These are phyloP conservation scores for Domatiomyces catenatus DNA, from an alignment of 2,329 filamentous ascomycete genomes.

Conservation along the genomic window DNA sequence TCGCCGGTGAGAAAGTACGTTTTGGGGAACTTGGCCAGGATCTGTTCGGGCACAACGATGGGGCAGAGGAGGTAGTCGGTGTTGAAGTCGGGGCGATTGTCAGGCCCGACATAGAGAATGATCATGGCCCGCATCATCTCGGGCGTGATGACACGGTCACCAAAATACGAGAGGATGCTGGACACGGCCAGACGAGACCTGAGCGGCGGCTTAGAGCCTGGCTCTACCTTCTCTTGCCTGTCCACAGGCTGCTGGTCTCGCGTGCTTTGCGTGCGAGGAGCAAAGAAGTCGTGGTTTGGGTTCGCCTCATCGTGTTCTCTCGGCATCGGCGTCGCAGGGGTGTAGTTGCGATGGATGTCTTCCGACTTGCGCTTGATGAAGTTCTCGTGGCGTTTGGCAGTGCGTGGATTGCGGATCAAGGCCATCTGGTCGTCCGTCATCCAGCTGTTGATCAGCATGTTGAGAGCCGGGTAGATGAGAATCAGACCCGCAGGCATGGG, in stretches of 20 bases:
- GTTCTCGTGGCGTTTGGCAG: constrained; percentile 48
- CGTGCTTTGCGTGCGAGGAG: constrained; percentile 17
- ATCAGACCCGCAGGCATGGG: constrained; percentile 67
- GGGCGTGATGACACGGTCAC: constrained; percentile 82
- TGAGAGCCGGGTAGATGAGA: constrained; percentile 74
- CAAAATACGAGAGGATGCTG: constrained; percentile 96
- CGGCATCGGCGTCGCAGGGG: constrained; percentile 63
- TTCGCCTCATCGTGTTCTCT: constrained; percentile 54
- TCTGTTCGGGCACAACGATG: constrained; percentile 68
- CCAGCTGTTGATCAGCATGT: constrained; percentile 98
- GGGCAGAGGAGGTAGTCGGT: constrained; percentile 85
- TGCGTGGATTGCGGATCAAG: constrained; percentile 57
- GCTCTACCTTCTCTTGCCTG: constrained; percentile 22
- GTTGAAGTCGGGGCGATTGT: constrained; percentile 82
- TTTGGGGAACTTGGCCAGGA: constrained; percentile 79
- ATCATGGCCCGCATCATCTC: constrained; percentile 99
- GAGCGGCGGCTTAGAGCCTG: constrained; percentile 35
- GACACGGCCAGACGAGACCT: constrained; percentile 83
- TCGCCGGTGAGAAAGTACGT: constrained; percentile 91
- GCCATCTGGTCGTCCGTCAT: constrained; percentile 98
- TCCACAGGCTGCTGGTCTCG: constrained; percentile 18
- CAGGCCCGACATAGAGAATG: constrained; percentile 86
- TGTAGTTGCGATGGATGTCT: constrained; percentile 48
- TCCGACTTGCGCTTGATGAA: constrained; percentile 74
- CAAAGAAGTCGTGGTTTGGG: constrained; percentile 20